These are phyloP conservation scores for Nemania sp. DNA, from an alignment of 2,329 filamentous ascomycete species.

Conservation along the genomic window DNA sequence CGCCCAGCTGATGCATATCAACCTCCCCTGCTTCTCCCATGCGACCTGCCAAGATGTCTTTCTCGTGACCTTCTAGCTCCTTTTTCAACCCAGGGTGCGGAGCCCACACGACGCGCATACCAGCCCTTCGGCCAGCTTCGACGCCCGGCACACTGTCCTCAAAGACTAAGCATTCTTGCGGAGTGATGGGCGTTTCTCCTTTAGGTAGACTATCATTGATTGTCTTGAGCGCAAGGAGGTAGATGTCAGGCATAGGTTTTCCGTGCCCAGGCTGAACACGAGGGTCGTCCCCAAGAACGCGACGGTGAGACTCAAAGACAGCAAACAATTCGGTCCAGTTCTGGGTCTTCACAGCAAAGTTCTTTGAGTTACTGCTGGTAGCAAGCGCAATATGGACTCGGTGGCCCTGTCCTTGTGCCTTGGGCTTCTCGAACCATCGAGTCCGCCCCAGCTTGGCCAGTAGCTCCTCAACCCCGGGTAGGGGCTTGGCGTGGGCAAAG, in stretches of 20 bases:
- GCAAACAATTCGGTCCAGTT: slow-evolving; percentile 62
- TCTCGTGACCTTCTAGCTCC: slow-evolving; percentile 76
- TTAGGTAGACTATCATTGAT: slow-evolving; percentile 74
- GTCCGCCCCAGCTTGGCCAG: slow-evolving; percentile 62
- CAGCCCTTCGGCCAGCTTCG: slow-evolving; percentile 84
- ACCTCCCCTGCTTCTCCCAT: slow-evolving; percentile 68
- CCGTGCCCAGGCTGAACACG: slow-evolving; percentile 79
- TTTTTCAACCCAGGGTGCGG: slow-evolving; percentile 78
- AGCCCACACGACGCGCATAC: slow-evolving; percentile 93
- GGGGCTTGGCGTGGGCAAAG: slow-evolving; percentile 74
- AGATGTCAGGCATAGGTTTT: slow-evolving; percentile 95
- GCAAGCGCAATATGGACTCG: slow-evolving; percentile 81
- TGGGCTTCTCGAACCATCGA: slow-evolving; percentile 50
- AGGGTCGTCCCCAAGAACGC: slow-evolving; percentile 82
- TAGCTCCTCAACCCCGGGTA: slow-evolving; percentile 76
- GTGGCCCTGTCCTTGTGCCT: slow-evolving; percentile 41
- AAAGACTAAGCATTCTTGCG: slow-evolving; percentile 92
- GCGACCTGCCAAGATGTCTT: slow-evolving; percentile 79
- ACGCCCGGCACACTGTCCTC: slow-evolving; percentile 94
- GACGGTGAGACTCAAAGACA: slow-evolving; percentile 69
- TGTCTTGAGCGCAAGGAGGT: slow-evolving; percentile 79
- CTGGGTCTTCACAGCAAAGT: slow-evolving; percentile 76
- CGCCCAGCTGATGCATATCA: slow-evolving; percentile 59
- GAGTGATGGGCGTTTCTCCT: slow-evolving; percentile 67
- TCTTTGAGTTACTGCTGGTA: slow-evolving; percentile 72